Conservation (phyloP, 2,329 filamentous ascomycete genomes). For the Chaetomium sp. region DNA sequence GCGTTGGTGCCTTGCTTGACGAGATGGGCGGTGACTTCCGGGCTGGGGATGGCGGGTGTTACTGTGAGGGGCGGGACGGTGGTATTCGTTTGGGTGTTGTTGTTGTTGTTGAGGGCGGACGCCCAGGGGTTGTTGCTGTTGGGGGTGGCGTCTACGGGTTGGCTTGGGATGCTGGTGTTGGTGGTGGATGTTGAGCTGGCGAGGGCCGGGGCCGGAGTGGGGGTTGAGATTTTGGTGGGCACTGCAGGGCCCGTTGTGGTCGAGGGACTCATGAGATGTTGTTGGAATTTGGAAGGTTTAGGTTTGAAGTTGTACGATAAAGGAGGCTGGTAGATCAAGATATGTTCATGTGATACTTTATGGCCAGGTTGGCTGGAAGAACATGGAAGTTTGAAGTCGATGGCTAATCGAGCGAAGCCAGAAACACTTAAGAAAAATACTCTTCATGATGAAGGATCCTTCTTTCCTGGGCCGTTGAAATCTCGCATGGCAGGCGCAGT, state of each 20-base stretch:
- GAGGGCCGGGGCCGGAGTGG: background rate
- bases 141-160: background rate
- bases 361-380: background rate
- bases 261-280: background rate
- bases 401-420: background rate
- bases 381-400: background rate
- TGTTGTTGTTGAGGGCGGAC: background rate
- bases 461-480: background rate
- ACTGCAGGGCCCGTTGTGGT: background rate
- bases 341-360: background rate
- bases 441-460: background rate
- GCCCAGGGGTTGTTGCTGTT: background rate
- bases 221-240: background rate
- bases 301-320: no score
- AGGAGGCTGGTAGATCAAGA: no score
- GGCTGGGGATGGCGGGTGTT: background rate
- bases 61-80: background rate
- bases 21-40: background rate
- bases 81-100: background rate
- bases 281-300: no score
- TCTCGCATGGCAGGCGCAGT: background rate
- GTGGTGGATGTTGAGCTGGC: background rate
- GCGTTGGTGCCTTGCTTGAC: background rate
- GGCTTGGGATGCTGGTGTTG: background rate
- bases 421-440: background rate